A percentile compares a stretch with the other conserved stretches of the same genome.
Conservation (phyloP, 495 filamentous ascomycete species). For the Lasiosphaeris hirsuta region DNA sequence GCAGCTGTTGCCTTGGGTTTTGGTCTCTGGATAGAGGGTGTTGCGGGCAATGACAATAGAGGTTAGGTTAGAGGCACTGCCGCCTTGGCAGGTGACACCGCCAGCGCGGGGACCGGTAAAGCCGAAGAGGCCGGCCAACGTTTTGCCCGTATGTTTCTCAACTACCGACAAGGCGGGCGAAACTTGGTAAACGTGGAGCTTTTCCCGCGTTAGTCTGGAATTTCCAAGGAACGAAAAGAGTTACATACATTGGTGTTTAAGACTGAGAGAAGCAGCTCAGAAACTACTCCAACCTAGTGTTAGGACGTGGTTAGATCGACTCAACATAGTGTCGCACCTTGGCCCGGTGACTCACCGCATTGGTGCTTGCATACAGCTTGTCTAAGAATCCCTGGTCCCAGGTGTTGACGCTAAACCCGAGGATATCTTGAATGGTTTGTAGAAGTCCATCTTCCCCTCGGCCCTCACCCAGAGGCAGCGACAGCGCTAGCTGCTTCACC, state of each 20-base stretch:
- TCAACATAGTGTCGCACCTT: not conserved
- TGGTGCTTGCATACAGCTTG: conserved; percentile 84
- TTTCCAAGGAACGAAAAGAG: not conserved
- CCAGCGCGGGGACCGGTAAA: conserved; percentile 70
- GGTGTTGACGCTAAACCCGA: conserved; percentile 87
- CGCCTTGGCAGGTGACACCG: conserved; percentile 84
- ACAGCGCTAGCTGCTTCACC: conserved; percentile 57
- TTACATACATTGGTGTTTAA: conserved; percentile 78
- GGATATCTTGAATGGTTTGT: conserved; percentile 58
- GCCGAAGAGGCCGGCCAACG: conserved; percentile 73
- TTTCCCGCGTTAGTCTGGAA: not conserved
- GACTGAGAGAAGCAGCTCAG: conserved; percentile 75
- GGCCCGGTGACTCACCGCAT: conserved; percentile 53
- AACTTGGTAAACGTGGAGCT: conserved; percentile 81
- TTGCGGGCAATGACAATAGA: conserved; percentile 89
- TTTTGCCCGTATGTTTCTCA: conserved; percentile 70
- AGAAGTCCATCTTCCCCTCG: conserved; percentile 70
- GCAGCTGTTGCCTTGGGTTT: conserved; percentile 61
- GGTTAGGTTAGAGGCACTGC: conserved; percentile 79
- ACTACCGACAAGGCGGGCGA: conserved; percentile 84
- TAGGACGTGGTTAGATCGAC: not conserved
- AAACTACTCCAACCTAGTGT: conserved; percentile 67
- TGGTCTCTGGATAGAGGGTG: conserved; percentile 72
- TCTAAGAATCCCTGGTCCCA: conserved; percentile 96
- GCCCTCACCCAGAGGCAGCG: conserved; percentile 60